Percentiles rank a stretch among this genome's conserved stretches.
These are phyloP conservation scores for Stemphylium beticola DNA, from an alignment of 2,329 filamentous ascomycete genomes.

Conservation along the genomic window DNA sequence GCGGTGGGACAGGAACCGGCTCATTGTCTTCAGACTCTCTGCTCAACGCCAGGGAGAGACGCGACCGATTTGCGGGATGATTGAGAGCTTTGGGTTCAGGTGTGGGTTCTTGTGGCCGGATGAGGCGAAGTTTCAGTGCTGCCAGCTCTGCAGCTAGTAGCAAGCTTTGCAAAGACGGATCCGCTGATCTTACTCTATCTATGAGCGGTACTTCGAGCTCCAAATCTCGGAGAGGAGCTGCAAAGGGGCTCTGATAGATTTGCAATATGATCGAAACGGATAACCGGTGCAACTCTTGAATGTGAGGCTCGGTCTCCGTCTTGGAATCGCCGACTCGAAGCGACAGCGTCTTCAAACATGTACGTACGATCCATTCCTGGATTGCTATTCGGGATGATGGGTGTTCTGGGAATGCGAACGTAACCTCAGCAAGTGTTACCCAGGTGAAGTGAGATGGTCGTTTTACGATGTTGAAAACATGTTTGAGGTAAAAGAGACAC, in stretches of 20 bases:
- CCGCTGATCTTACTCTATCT: slow-evolving; percentile 64
- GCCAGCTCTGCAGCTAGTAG: slow-evolving; percentile 80
- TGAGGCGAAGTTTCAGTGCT: slow-evolving; percentile 67
- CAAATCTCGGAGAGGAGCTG: slow-evolving; percentile 64
- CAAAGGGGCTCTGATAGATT: slow-evolving; percentile 69
- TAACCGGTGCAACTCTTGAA: slow-evolving; percentile 71
- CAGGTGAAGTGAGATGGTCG: slow-evolving; percentile 73
- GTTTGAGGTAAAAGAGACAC: slow-evolving; percentile 78
- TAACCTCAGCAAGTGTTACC: slow-evolving; percentile 70
- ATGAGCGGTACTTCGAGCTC: slow-evolving; percentile 75
- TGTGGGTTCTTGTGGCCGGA: slow-evolving; percentile 28
- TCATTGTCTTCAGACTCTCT: slow-evolving; percentile 41
- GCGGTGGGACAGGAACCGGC: slow-evolving; percentile 56
- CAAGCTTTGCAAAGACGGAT: slow-evolving; percentile 75
- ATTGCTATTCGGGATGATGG: slow-evolving; percentile 58
- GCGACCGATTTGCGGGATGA: slow-evolving; percentile 34
- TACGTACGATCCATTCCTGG: slow-evolving; percentile 71
- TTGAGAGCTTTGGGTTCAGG: slow-evolving; percentile 28
- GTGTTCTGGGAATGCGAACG: slow-evolving; percentile 57
- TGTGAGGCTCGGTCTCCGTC: slow-evolving; percentile 50
- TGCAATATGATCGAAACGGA: slow-evolving; percentile 70
- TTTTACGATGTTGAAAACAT: slow-evolving; percentile 73
- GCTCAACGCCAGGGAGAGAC: slow-evolving; percentile 38
- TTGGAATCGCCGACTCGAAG: slow-evolving; percentile 45
- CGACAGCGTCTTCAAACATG: slow-evolving; percentile 69